Evolutionary conservation across 116 monocot species (phyloP).

Genomic region (Phalaenopsis hybrid): DNA sequence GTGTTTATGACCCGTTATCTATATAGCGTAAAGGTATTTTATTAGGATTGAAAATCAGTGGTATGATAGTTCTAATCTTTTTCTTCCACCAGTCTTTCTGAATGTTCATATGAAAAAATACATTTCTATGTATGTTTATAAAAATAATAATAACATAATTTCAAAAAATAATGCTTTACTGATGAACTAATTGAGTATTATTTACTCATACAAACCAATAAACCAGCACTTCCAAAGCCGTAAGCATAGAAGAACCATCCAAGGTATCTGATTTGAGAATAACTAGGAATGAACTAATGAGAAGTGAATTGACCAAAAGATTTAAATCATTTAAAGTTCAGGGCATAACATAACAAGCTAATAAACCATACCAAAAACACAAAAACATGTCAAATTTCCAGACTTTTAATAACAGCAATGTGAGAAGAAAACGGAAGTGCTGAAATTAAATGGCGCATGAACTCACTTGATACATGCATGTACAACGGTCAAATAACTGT

Average conservation of each 20-base stretch:
- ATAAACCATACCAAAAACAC: neutral
- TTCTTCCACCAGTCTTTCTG: neutral
- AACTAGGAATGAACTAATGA: neutral
- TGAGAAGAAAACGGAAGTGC: neutral
- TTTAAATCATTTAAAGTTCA: neutral
- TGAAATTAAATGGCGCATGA: neutral
- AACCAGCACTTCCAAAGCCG: neutral
- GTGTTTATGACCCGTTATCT: neutral
- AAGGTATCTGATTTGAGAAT: neutral
- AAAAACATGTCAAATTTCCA: neutral
- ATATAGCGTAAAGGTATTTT: neutral
- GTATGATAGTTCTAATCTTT: neutral
- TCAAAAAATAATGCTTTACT: neutral
- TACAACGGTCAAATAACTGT: constrained; percentile 88
- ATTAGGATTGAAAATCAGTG: neutral
- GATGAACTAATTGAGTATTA: neutral
- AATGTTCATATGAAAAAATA: neutral
- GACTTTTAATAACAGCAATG: neutral
- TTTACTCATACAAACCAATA: neutral
- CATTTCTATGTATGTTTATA: neutral
- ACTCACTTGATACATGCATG: constrained; percentile 93
- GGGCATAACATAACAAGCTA: neutral
- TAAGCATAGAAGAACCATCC: neutral
- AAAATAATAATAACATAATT: neutral
- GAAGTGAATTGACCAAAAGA: neutral